Base-by-base conservation (phyloP, 2,329 filamentous ascomycete genomes). In the Moelleriella libera region DNA sequence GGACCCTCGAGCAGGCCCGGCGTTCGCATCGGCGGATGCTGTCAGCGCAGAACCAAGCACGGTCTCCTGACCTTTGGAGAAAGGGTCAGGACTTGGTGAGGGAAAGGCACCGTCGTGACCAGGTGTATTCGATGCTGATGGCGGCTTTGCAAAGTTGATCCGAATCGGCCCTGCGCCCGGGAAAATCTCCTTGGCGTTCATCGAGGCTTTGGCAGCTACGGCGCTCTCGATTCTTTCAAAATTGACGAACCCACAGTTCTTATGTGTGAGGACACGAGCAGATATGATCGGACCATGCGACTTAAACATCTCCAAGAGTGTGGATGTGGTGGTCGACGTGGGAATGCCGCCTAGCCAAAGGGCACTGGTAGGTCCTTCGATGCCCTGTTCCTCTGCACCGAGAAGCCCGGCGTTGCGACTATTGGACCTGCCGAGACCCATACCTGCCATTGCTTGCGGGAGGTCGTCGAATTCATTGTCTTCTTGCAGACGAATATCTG, bases 201-300 rank as follows among this genome's bases (percentile, higher is more conserved):
- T 82, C 60, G 82, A 76, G 11, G 81, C 81, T 63, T 90, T 94
- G 12, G 92, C 92, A 50, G 87, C 82, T 40, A 96, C 82, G 48
- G 92, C 92, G 61, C 88, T 94, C 54, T 97, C 89, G 31, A 92
- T 69, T 50, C 80, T 83, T 65, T 97, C 88, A 59, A 95, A 98
- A 65, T 98, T 98, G 61, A 98, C 90, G 57, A 98, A 98, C 3
- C 90, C 92, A 62, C 92, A 98, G 66, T 95, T 97, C 74, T 98
- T 98, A 71, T 98, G 88, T 0, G 92, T 97, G 51, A 98, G 73
- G 5, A 98, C 92, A 53, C 92, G 79, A 30, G 88, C 90, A 4
- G 90, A 96, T 54, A 92, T 76, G 52, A 98, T 95, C 3, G 84
- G 77, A 8, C 92, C 92, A 55, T 92, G 94, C n/a, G 82, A 77